Evolutionary conservation across 2,329 filamentous ascomycete genomes (phyloP).

Genomic region (Tothia fuscella): DNA sequence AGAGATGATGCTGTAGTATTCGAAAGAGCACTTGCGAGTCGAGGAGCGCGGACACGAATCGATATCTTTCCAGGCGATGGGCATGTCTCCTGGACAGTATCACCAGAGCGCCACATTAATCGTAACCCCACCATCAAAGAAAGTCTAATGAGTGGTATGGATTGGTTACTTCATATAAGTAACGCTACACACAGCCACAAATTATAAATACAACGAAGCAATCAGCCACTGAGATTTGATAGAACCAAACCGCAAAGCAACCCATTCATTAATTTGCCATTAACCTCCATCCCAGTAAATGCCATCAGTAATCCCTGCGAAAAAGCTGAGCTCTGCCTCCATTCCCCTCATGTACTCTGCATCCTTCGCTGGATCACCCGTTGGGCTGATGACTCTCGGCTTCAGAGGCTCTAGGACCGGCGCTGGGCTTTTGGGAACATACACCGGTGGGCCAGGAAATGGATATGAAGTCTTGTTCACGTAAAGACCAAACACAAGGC

Average conservation of each 20-base stretch:
- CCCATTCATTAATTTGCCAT: no score
- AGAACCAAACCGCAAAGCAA: no score
- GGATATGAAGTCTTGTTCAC: constrained; percentile 16
- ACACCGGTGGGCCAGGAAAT: constrained; percentile 21
- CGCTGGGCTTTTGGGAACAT: not conserved
- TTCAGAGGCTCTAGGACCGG: not conserved
- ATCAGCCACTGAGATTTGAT: no score
- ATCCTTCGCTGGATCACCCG: constrained; percentile 2
- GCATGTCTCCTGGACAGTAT: not conserved
- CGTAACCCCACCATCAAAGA: not conserved
- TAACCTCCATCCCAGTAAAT: no score
- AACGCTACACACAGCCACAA: no score
- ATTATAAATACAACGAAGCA: no score
- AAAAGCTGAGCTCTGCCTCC: no score
- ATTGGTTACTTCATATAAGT: constrained; percentile 7
- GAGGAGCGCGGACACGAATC: not conserved
- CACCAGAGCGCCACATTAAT: not conserved
- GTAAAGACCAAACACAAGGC: constrained; percentile 2
- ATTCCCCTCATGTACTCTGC: no score
- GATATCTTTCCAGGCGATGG: constrained; percentile 1
- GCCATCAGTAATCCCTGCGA: no score
- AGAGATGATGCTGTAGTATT: constrained; percentile 13
- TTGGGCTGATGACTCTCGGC: constrained; percentile 1
- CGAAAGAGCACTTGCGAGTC: constrained; percentile 10
- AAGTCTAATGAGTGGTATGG: constrained; percentile 2